Percentiles rank a stretch among this genome's conserved stretches.
These are phyloP conservation scores for Flaveria trinervia DNA, from an alignment of 129 eudicot genomes.

Conservation along the genomic window DNA sequence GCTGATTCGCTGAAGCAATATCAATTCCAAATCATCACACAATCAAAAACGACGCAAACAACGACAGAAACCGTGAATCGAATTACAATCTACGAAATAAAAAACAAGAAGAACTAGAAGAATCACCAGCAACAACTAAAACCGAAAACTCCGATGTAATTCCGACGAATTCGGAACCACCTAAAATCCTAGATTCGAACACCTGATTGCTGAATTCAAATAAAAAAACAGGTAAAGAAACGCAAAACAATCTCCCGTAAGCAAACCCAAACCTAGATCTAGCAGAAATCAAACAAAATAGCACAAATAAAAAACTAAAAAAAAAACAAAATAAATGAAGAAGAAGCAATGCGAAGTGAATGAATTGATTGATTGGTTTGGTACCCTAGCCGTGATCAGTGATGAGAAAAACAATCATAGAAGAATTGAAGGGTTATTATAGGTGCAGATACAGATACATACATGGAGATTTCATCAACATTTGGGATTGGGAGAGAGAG, in stretches of 20 bases:
- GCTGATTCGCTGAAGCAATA: slow-evolving; percentile 25
- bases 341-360: not conserved
- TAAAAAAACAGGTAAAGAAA: not conserved
- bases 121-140: not conserved
- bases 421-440: slow-evolving; percentile 12
- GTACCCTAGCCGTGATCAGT: slow-evolving; percentile 57
- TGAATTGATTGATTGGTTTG: not conserved
- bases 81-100: slow-evolving; percentile 13
- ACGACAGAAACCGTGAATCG: not conserved
- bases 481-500: slow-evolving; percentile 25
- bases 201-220: slow-evolving; percentile 25
- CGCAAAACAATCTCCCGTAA: not conserved
- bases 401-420: slow-evolving; percentile 50
- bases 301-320: not conserved
- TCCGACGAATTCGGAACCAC: slow-evolving; percentile 18
- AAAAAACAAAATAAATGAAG: slow-evolving; percentile 7
- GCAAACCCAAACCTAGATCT: slow-evolving; percentile 36
- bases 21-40: slow-evolving; percentile 21
- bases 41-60: not conserved
- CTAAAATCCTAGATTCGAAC: not conserved
- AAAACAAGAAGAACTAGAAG: slow-evolving; percentile 13
- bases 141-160: slow-evolving; percentile 12
- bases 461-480: slow-evolving; percentile 10
- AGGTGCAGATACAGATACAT: slow-evolving; percentile 13
- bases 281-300: slow-evolving; percentile 15